Base-by-base conservation (phyloP, 805 yeast genomes). In the Metschnikowia aberdeeniae region DNA sequence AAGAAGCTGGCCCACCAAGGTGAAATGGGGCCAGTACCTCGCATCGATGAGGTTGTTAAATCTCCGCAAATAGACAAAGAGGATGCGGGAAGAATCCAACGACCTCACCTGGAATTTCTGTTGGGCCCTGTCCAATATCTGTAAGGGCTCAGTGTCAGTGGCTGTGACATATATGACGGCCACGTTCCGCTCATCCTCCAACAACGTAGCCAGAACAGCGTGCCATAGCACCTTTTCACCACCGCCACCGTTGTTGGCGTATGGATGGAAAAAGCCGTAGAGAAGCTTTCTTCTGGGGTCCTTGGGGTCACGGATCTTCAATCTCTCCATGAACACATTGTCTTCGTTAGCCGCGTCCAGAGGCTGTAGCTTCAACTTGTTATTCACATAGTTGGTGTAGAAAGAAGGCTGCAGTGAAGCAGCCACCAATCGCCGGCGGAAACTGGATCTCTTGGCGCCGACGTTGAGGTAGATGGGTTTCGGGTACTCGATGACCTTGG, bases 191-290 rank as follows among this genome's bases (percentile, higher is more conserved):
- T 67, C 65, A 49, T 75, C 71, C 19, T 70, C 64, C 8, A 62
- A 52, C 47, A 90, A 68, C 0, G 96, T 86, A 28, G 83, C 75
- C 53, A 78, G 76, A 6, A 92, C 87, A 0, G 97, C 96, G 44
- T 87, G 89, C 99, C 99, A 93, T 34, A 93, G 70, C 0, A 93
- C 99, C 45, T 92, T 79, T 61, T 93, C 99, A 20, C 99, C 99
- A 27, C 99, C 99, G 14, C 99, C 99, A 37, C 95, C 96, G 33
- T 96, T 95, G 61, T 86, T 87, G 52, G 97, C 89, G 56, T 84
- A 86, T 0, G 99, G 99, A 66, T 93, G 99, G 70, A 93, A 89
- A 58, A 86, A 90, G 5, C 98, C 99, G 60, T 72, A 84, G 9
- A 88, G 63, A 8, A 73, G 53, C 34, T 58, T 62, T 24, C 86